phyloP scores from a whole-genome alignment of 768 basidiomycete species.

The Chalciporus sphaerocephalus region DNA sequence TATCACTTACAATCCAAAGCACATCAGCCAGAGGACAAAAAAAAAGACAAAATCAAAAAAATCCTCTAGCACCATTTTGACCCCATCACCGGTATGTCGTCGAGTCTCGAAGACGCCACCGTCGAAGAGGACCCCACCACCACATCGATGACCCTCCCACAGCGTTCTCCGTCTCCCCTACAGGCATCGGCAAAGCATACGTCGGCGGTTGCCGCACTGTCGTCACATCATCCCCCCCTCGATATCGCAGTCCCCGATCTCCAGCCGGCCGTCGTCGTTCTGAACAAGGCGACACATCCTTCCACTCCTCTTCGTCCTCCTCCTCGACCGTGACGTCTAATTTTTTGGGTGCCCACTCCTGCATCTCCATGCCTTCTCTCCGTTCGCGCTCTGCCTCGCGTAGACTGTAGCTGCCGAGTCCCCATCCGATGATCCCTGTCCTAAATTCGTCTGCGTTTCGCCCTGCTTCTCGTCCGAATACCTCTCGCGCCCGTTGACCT shows the following conservation, averaged over 20 bases:
- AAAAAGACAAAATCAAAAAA: not conserved
- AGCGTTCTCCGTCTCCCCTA: constrained; percentile 4
- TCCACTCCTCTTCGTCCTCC: constrained; percentile 26
- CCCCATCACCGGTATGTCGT: constrained; percentile 51
- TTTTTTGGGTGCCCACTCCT: not conserved
- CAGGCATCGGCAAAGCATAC: constrained; percentile 1
- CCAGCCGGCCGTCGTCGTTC: not conserved
- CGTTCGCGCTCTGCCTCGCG: constrained; percentile 32
- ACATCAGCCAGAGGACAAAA: too few relatives aligned
- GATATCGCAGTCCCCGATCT: constrained; percentile 1
- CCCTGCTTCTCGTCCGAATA: constrained; percentile 41
- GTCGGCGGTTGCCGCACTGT: not conserved
- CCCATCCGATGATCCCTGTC: constrained; percentile 53
- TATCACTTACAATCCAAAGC: too few relatives aligned
- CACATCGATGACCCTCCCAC: constrained; percentile 45
- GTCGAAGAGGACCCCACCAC: constrained; percentile 78
- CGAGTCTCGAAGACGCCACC: constrained; percentile 74
- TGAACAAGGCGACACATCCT: constrained; percentile 3
- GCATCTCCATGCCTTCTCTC: constrained; percentile 13
- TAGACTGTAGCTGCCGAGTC: constrained; percentile 64
- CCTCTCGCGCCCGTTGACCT: constrained; percentile 59
- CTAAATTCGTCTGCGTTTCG: constrained; percentile 22
- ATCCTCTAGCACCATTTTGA: not conserved
- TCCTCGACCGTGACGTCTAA: constrained; percentile 1
- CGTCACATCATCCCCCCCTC: not conserved